A percentile compares a stretch with the other conserved stretches of the same genome.
Conservation (phyloP, 23 red algal genomes). For the Chondrus crispus region DNA sequence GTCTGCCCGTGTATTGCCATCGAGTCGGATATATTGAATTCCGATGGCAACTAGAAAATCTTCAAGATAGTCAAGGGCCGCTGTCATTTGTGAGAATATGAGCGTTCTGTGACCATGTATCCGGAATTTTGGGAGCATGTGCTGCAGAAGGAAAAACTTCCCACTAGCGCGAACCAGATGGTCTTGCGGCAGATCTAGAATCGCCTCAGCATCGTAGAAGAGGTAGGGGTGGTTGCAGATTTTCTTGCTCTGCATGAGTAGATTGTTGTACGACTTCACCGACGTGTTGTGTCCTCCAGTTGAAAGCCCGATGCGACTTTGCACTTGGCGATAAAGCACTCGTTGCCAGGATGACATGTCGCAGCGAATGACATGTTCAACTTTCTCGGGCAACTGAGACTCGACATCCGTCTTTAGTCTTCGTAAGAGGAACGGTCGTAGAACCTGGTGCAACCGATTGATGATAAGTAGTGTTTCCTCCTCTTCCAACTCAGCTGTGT, state of each 20-base stretch:
- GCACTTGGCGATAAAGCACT: conserved; percentile 85
- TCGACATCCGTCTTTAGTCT: conserved; percentile 91
- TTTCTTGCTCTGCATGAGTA: conserved; percentile 96
- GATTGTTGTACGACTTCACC: conserved; percentile 74
- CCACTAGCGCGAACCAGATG: conserved; percentile 84
- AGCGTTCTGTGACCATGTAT: conserved; percentile 79
- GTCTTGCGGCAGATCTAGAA: conserved; percentile 62
- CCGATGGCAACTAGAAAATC: conserved; percentile 63
- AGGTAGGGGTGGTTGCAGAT: conserved; percentile 98
- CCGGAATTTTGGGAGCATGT: conserved; percentile 81
- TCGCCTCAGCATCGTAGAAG: conserved; percentile 82
- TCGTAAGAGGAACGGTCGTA: conserved; percentile 93
- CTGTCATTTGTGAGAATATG: conserved; percentile 98
- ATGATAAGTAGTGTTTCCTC: conserved; percentile 94
- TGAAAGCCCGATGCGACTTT: conserved; percentile 52
- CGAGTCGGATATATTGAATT: conserved; percentile 83
- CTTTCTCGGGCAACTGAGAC: conserved; percentile 86
- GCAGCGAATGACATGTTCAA: conserved; percentile 85
- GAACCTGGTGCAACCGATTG: conserved; percentile 92
- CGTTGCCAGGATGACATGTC: conserved; percentile 95
- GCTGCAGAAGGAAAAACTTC: conserved; percentile 86
- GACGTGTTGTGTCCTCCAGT: conserved; percentile 51
- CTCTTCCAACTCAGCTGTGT: conserved; percentile 76
- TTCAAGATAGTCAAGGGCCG: conserved; percentile 84
- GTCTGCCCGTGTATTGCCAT: conserved; percentile 91